These are phyloP conservation scores for Botrytis pseudocinerea DNA, from an alignment of 2,329 filamentous ascomycete species.

Conservation along the genomic window DNA sequence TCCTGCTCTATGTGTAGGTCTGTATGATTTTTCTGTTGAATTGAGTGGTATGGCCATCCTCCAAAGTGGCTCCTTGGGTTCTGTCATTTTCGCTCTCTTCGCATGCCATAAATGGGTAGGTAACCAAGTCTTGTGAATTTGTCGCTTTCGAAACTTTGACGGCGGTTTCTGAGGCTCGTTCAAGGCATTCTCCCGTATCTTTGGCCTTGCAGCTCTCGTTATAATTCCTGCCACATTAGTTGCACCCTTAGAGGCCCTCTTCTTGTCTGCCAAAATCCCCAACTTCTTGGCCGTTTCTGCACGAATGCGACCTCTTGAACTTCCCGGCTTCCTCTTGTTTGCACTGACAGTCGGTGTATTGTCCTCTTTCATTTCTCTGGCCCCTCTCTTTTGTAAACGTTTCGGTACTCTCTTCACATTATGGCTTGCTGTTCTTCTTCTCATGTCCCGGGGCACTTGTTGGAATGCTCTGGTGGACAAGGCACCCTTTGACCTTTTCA, in stretches of 20 bases:
- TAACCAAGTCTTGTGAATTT: conserved; percentile 87
- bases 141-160: conserved; percentile 78
- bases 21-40: conserved; percentile 86
- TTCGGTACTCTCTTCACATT: conserved; percentile 89
- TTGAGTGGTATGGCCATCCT: conserved; percentile 82
- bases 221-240: conserved; percentile 38
- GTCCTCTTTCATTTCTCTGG: conserved; percentile 77
- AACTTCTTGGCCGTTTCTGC: conserved; percentile 75
- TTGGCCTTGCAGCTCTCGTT: conserved; percentile 55
- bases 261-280: conserved; percentile 60
- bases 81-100: conserved; percentile 87
- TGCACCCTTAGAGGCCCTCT: conserved; percentile 48
- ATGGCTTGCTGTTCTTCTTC: conserved; percentile 88
- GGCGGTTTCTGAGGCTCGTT: conserved; percentile 63
- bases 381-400: conserved; percentile 68
- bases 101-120: conserved; percentile 94
- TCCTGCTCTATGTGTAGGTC: conserved; percentile 79
- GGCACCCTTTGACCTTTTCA: conserved; percentile 68
- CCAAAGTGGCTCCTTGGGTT: conserved; percentile 79
- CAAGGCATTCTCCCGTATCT: conserved; percentile 69
- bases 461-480: conserved; percentile 79
- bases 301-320: conserved; percentile 61
- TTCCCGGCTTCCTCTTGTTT: conserved; percentile 61
- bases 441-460: conserved; percentile 79
- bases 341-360: conserved; percentile 81